Evolutionary conservation across 2,329 filamentous ascomycete species (phyloP), one percentile per base, ranked within the genome.

Genomic region (Coleophoma crateriformis): DNA sequence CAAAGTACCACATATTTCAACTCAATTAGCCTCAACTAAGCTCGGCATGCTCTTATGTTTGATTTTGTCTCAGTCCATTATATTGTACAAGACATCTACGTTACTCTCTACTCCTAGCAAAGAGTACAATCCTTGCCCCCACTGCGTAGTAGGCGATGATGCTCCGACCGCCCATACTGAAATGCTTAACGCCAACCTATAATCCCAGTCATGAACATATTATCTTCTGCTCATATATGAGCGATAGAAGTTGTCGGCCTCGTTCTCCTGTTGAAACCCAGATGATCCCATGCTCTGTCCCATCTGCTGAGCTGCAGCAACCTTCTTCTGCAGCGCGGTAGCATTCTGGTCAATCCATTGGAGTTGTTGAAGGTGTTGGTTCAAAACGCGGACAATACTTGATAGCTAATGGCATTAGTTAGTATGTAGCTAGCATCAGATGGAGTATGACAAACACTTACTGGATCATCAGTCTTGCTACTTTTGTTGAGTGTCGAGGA

Each of bases 361-460:
- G 53, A 99, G 77, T 68, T 96, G 91, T 34, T 85, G 84, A 35
- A 99, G 82, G 67, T 99, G 94, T 20, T 86, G 84, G 67, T 99
- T 99, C 59, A 99, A 84, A 45, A 97, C 90, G 55, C 90, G 86
- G 47, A 97, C 92, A 62, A 99, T 95, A 70, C 96, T 90, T 59
- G 90, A 92, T 64, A 97, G 78, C 86, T 96, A 65, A 34, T 47
- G 39, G 38, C 15, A 10, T 4, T 42, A 27, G 46, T 61, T 51
- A 62, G 55, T 48, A 45, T 44, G 41, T 17, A 27, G 27, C 27
- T 27, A 27, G 27, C 8, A 7, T 27, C 27, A 4, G 5, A 27
- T 27, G 6, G 27, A 27, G 6, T 27, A 27, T 27, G 7, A 17
- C 5, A 38, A 38, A 65, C 61, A 78, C 84, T 71, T 78, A 94